Evolutionary conservation across 352 stramenopile genomes (phyloP), one percentile per base, ranked within the genome.

Genomic region (Phytophthora cryptogea): DNA sequence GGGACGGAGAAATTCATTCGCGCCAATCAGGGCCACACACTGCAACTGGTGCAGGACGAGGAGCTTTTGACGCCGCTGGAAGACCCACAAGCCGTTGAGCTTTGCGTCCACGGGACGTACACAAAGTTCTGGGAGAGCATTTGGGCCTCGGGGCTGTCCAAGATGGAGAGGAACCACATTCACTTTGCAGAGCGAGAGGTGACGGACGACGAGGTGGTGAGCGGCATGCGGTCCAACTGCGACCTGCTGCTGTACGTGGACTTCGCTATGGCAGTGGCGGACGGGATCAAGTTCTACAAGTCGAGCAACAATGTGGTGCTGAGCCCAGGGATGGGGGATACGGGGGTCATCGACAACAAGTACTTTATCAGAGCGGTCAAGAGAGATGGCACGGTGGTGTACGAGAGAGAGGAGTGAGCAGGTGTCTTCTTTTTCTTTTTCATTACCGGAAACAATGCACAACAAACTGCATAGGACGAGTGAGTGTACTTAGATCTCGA

Each of bases 161-260:
- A 85, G 14, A 96, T 96, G 88, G 63, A 70, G 52, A 72, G 88
- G 5, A 96, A 96, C 48, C 88, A 96, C 49, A 92, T 96, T 23
- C 88, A 96, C 58, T 91, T 95, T 55, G 79, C 86, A 10, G 66
- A 89, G 11, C 64, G 53, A 7, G 78, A 91, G 14, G 58, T 75
- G 1, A 54, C 44, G 17, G 62, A 67, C 42, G 72, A 85, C 4
- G 67, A 92, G 4, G 80, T 95, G 28, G 78, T 94, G 16, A 94
- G 86, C 39, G 86, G 86, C 54, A 91, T 96, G 71, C 74, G 86
- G 9, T 51, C 63, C 5, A 83, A 67, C 46, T 92, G 83, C 48
- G 66, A 94, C 40, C 37, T 96, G 59, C 66, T 94, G 56, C 58
- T 96, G 7, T 95, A 89, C 56, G 57, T 95, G 8, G 79, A 95